Evolutionary conservation across 2,329 filamentous ascomycete species (phyloP), one percentile per base, ranked within the genome.

Genomic region (Alternaria postmessia): DNA sequence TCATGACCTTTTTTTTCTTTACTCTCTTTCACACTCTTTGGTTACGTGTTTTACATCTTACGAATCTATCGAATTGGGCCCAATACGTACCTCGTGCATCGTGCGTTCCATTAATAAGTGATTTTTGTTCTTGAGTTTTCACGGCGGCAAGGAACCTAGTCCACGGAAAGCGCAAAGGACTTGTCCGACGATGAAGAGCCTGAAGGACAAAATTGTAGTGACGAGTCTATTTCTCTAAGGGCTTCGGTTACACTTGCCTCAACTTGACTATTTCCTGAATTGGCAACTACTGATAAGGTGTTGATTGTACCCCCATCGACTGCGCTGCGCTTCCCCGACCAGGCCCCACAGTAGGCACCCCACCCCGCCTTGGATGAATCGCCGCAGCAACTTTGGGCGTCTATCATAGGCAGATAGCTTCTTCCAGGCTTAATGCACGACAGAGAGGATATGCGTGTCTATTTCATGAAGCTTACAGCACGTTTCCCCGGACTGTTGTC

Each of bases 21-120:
- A 52, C 52, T 39, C 26, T 47, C 41, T 28, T 54, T 46, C 20
- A 26, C 22, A 12, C 8, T 24, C 5, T 26, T 49, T 34, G 46
- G 30, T 49, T 24, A 36, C 18, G 8, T 26, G 46, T 36, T 49
- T 54, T 16, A 47, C n/a, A 8, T 38, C 39, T 53, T 57, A 28
- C 12, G 54, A 52, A 52, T 52, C 28, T 42, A 57, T 28, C 18
- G 7, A 2, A 38, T 38, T 52, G 38, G 28, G 38, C 20, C 47
- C n/a, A 36, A 24, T 12, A 22, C 9, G 18, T 5, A 7, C 28
- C 14, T 30, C 7, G 16, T 8, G 18, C 26, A 20, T 46, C 11
- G 28, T 30, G 26, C n/a, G 2, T 4, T 30, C 3, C 8, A 26
- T 11, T 11, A 18, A 11, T 7, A 5, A 30, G 26, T 46, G 43